A percentile compares a stretch with the other conserved stretches of the same genome.
Evolutionary conservation across 192 early-diverging fungal genomes (phyloP).

Genomic region (Piromyces finnis): DNA sequence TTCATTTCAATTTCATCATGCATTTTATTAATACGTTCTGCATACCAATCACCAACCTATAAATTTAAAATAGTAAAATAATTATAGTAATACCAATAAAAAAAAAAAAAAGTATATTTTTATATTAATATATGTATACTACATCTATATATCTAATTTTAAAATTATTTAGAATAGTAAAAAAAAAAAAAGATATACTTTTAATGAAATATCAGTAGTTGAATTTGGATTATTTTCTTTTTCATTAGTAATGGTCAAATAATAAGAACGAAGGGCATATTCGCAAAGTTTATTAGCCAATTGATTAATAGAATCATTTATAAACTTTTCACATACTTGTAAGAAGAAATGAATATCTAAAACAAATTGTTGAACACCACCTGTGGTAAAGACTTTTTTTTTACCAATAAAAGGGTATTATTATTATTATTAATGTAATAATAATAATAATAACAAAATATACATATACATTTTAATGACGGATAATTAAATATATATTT

Average conservation of each 20-base stretch:
- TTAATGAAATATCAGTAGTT: background rate
- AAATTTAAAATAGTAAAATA: too few species aligned
- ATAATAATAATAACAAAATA: too few species aligned
- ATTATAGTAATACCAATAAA: too few species aligned
- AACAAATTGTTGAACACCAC: conserved; percentile 27
- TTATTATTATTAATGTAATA: too few species aligned
- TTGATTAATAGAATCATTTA: conserved; percentile 14
- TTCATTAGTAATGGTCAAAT: background rate
- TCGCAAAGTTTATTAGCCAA: conserved; percentile 26
- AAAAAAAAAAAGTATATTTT: too few species aligned
- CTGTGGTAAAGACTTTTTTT: background rate
- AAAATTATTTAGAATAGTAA: background rate
- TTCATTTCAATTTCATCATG: background rate
- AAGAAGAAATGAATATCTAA: conserved; percentile 35
- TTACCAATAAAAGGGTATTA: too few species aligned
- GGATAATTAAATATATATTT: too few species aligned
- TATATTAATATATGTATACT: too few species aligned
- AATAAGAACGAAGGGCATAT: conserved; percentile 19
- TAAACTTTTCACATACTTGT: conserved; percentile 10
- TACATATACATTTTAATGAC: too few species aligned
- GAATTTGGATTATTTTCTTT: background rate
- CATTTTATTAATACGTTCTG: background rate
- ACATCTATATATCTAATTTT: too few species aligned
- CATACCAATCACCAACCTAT: background rate
- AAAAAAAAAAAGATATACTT: background rate